phyloP scores from a whole-genome alignment of 495 filamentous ascomycete species.

The Neurospora tetraspora region DNA sequence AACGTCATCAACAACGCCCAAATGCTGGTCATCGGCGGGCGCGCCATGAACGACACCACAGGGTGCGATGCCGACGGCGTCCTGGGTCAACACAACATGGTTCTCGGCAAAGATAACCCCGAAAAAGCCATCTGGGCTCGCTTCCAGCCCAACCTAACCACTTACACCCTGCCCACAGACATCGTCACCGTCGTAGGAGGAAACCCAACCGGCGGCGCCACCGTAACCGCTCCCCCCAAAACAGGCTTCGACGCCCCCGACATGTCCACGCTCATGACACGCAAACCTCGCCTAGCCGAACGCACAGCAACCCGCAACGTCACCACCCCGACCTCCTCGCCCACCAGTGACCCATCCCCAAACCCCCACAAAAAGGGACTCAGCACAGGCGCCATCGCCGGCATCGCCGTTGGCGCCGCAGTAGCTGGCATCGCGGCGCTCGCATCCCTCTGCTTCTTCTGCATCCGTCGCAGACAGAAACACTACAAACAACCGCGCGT shows the following conservation, averaged over 20 bases:
- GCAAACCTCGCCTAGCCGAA: slow-evolving; percentile 1
- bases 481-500: slow-evolving; percentile 6
- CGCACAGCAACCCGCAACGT: slow-evolving; percentile 7
- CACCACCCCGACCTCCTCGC: background rate
- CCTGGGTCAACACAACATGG: slow-evolving; percentile 12
- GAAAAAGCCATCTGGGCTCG: slow-evolving; percentile 7
- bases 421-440: background rate
- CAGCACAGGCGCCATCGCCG: slow-evolving; percentile 8
- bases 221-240: background rate
- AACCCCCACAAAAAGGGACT: background rate
- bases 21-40: slow-evolving; percentile 14
- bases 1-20: slow-evolving; percentile 13
- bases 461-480: slow-evolving; percentile 6
- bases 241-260: slow-evolving; percentile 8
- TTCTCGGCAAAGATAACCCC: slow-evolving; percentile 8
- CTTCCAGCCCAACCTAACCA: slow-evolving; percentile 10
- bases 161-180: slow-evolving; percentile 9
- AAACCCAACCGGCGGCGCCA: slow-evolving; percentile 5
- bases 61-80: slow-evolving; percentile 8
- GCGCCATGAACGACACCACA: slow-evolving; percentile 6
- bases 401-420: slow-evolving; percentile 6
- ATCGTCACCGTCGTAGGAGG: slow-evolving; percentile 9
- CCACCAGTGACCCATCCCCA: background rate
- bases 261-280: slow-evolving; percentile 9
- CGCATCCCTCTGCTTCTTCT: slow-evolving; percentile 1